Base-by-base conservation (phyloP, 768 basidiomycete genomes). In the Daedaleopsis sinensis region DNA sequence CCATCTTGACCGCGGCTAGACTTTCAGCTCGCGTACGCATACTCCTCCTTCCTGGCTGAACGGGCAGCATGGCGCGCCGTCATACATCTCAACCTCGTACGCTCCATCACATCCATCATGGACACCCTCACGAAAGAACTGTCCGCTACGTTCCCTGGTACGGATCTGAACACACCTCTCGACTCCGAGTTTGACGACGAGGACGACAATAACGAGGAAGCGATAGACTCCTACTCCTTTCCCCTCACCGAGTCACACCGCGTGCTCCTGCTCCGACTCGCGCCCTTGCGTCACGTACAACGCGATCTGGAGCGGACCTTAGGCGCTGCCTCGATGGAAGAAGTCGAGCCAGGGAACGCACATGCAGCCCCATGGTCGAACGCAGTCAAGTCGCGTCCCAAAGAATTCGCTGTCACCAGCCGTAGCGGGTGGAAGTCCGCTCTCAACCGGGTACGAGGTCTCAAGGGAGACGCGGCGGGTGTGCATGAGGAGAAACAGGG, bases 71-170 rank as follows among this genome's bases (percentile, higher is more conserved):
- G 91, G 91, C 83, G 88, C 21, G 76, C 84, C 16, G 89, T 93
- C 59, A 86, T 93, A 59, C 86, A 89, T 65, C 83, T 93, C 67
- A 93, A 93, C 71, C 84, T 93, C 71, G 80, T 92, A 55, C 85
- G 89, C 68, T 91, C 90, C 63, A 80, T 90, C 67, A 84, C 88
- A 62, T 75, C 77, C 32, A 83, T 89, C 48, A 77, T 91, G 21
- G 82, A 88, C 52, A 75, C 82, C 43, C 76, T 90, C 44, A 68
- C 74, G 16, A 80, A 79, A 23, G 62, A 56, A 49, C 48, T 64
- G 32, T 32, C 65, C 36, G 27, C 52, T 24, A 16, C 46, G 39
- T 27, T 49, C 24, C 16, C 46, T 44, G 19, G 38, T 11, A 47
- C 36, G 46, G 60, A 56, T 16, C 39, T 52, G 24, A 36, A 19